These are phyloP conservation scores for Magnusiomyces magnusii DNA, from an alignment of 1,139 yeast genomes.

Conservation along the genomic window DNA sequence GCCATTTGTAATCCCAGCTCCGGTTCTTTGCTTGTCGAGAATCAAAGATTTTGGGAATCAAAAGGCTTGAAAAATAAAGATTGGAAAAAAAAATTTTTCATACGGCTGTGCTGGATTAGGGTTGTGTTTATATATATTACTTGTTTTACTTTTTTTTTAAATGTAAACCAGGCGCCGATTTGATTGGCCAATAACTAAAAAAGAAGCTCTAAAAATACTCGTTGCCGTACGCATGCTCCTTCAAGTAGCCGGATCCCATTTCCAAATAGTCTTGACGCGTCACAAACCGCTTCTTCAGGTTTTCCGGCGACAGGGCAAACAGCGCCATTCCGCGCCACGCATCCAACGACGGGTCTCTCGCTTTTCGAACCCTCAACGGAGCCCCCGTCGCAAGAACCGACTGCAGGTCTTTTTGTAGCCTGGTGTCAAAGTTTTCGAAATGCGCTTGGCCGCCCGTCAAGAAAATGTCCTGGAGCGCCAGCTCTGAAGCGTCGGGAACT, in stretches of 20 bases:
- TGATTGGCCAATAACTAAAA: too few relatives aligned
- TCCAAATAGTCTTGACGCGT: conserved; percentile 75
- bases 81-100: too few relatives aligned
- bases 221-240: conserved; percentile 80
- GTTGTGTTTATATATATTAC: neutral
- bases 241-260: conserved; percentile 81
- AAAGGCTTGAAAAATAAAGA: too few relatives aligned
- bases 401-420: conserved; percentile 61
- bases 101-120: neutral
- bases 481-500: conserved; percentile 45
- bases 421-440: conserved; percentile 55
- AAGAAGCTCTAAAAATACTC: conserved; percentile 13
- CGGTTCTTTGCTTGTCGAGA: too few relatives aligned
- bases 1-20: too few relatives aligned
- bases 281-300: conserved; percentile 45
- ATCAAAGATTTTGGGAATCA: too few relatives aligned
- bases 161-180: too few relatives aligned
- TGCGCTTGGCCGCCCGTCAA: conserved; percentile 80
- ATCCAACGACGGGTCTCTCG: conserved; percentile 63
- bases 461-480: conserved; percentile 57
- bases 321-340: conserved; percentile 94
- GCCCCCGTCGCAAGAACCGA: conserved; percentile 64
- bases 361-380: conserved; percentile 53
- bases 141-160: too few relatives aligned
- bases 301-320: conserved; percentile 51